Evolutionary conservation across 2,329 filamentous ascomycete species (phyloP).

Genomic region (Fonsecaea nubica): DNA sequence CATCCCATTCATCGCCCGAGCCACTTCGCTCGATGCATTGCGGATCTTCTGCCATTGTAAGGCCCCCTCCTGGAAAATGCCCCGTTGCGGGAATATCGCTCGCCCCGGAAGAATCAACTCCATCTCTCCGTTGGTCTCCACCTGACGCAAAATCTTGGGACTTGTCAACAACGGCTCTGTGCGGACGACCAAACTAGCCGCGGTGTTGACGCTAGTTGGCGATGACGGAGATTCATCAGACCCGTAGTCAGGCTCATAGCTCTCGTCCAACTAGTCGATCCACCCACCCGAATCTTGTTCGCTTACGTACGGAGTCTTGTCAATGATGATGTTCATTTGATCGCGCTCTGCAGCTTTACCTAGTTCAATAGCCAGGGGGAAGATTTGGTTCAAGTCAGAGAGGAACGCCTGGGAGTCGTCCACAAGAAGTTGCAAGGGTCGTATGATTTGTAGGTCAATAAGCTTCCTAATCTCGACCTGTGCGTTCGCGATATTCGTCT

Average conservation of each 20-base stretch:
- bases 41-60: slow-evolving; percentile 12
- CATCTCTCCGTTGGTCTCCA: not conserved
- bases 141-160: slow-evolving; percentile 11
- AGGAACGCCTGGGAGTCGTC: not conserved
- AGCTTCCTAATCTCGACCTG: not conserved
- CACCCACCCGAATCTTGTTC: slow-evolving; percentile 11
- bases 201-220: no score
- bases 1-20: slow-evolving; percentile 4
- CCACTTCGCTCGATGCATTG: slow-evolving; percentile 8
- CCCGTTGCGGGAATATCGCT: slow-evolving; percentile 10
- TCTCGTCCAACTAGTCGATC: slow-evolving; percentile 10
- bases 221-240: slow-evolving; percentile 17
- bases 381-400: slow-evolving; percentile 4
- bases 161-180: slow-evolving; percentile 11
- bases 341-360: slow-evolving; percentile 19
- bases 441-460: not conserved
- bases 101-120: slow-evolving; percentile 2
- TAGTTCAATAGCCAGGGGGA: slow-evolving; percentile 4
- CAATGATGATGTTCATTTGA: slow-evolving; percentile 11
- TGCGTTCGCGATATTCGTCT: slow-evolving; percentile 1
- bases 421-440: not conserved
- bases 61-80: slow-evolving; percentile 9
- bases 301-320: slow-evolving; percentile 5
- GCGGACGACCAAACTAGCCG: not conserved
- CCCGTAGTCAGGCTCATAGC: slow-evolving; percentile 17